Percentiles rank a stretch among this genome's conserved stretches.
Evolutionary conservation across 73 alveolate genomes (phyloP).

Genomic region (Symbiodinium pilosum): DNA sequence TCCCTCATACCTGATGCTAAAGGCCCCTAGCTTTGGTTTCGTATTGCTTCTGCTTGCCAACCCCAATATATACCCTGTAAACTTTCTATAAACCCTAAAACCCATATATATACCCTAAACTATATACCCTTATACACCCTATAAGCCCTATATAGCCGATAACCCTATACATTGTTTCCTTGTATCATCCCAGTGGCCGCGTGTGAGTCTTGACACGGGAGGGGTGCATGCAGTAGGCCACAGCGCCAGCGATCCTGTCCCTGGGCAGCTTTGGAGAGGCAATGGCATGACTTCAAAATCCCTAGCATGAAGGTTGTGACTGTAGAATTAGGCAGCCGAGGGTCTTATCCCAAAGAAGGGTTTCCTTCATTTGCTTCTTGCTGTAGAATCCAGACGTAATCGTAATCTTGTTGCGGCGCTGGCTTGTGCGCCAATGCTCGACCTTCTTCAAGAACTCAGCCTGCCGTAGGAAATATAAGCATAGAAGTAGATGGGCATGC

Average conservation of each 20-base stretch:
- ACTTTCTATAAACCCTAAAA: too few species aligned
- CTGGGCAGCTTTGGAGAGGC: background rate
- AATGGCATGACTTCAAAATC: background rate
- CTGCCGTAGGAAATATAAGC: background rate
- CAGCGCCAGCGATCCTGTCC: slow-evolving; percentile 4
- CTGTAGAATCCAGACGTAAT: background rate
- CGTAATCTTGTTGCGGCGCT: background rate
- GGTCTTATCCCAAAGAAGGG: background rate
- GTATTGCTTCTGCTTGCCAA: too few species aligned
- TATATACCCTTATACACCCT: too few species aligned
- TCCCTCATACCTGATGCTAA: too few species aligned
- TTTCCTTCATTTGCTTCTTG: background rate
- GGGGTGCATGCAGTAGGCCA: background rate
- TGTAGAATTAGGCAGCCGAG: background rate
- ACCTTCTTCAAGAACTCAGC: background rate
- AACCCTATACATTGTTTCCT: too few species aligned
- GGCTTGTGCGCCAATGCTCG: background rate
- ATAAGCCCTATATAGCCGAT: too few species aligned
- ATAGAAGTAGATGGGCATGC: too few species aligned
- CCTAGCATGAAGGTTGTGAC: background rate
- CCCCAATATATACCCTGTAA: too few species aligned
- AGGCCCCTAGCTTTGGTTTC: too few species aligned
- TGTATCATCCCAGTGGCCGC: background rate
- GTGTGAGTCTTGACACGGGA: slow-evolving; percentile 15
- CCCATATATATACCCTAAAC: too few species aligned